Evolutionary conservation across 495 filamentous ascomycete species (phyloP).

Genomic region (Penicillium coffeae): DNA sequence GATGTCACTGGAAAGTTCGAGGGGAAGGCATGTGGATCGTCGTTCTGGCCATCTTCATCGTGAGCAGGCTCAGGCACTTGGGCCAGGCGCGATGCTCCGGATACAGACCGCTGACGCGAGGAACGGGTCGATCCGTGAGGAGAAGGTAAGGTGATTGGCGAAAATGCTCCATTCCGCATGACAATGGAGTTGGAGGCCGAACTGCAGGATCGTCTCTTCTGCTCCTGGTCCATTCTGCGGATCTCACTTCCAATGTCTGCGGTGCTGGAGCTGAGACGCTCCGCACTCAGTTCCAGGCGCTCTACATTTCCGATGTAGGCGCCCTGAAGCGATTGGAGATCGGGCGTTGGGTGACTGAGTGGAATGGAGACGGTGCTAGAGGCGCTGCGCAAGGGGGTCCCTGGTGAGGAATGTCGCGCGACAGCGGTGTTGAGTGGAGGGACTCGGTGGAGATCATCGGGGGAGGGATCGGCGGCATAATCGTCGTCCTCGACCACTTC

Average conservation of each 20-base stretch:
- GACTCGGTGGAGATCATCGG: conserved; percentile 19
- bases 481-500: conserved; percentile 47
- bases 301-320: conserved; percentile 76
- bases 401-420: conserved; percentile 28
- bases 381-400: conserved; percentile 56
- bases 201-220: conserved; percentile 55
- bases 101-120: conserved; percentile 56
- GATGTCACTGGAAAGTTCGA: conserved; percentile 15
- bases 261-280: conserved; percentile 73
- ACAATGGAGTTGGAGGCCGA: conserved; percentile 61
- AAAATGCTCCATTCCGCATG: conserved; percentile 72
- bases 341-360: conserved; percentile 72
- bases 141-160: conserved; percentile 64
- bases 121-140: conserved; percentile 60
- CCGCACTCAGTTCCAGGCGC: conserved; percentile 75
- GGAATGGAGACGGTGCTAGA: conserved; percentile 55
- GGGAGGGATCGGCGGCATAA: conserved; percentile 37
- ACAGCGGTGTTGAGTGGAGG: conserved; percentile 33
- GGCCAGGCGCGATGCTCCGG: conserved; percentile 46
- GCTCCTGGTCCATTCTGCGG: conserved; percentile 70
- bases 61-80: conserved; percentile 50
- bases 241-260: conserved; percentile 78
- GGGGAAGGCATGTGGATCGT: conserved; percentile 12
- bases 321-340: conserved; percentile 68
- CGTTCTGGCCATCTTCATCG: conserved; percentile 32